These are phyloP conservation scores for Backusella tuberculispora DNA, from an alignment of 192 early-diverging fungal genomes.

Conservation along the genomic window DNA sequence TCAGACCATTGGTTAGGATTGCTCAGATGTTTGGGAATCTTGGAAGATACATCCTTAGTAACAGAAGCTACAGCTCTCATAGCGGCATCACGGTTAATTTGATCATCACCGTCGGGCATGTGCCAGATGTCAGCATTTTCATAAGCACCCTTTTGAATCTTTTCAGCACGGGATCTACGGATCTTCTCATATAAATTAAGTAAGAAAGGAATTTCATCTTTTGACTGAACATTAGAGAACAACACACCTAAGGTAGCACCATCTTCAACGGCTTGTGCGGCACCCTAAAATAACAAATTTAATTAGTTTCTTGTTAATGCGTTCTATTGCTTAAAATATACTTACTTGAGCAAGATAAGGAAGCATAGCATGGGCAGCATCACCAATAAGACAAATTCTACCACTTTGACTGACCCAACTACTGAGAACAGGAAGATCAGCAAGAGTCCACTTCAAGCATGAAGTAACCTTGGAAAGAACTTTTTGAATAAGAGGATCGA, in stretches of 20 bases:
- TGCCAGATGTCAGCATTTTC: constrained; percentile 26
- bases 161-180: constrained; percentile 22
- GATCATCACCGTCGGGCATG: constrained; percentile 24
- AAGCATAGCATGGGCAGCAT: constrained; percentile 32
- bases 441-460: constrained; percentile 29
- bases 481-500: constrained; percentile 25
- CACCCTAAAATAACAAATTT: constrained; percentile 21
- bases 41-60: background rate
- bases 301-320: background rate
- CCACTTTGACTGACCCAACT: constrained; percentile 27
- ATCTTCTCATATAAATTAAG: constrained; percentile 26
- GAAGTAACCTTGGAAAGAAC: constrained; percentile 16
- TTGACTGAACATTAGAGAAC: constrained; percentile 23
- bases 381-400: constrained; percentile 14
- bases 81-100: constrained; percentile 21
- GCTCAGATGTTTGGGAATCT: background rate
- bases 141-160: constrained; percentile 21
- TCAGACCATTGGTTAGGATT: constrained; percentile 31
- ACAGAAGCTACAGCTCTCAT: constrained; percentile 15
- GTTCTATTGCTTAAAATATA: background rate
- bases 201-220: constrained; percentile 17
- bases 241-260: constrained; percentile 24
- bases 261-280: constrained; percentile 31
- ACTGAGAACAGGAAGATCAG: constrained; percentile 23
- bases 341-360: constrained; percentile 30